These are phyloP conservation scores for Podila minutissima DNA, from an alignment of 192 early-diverging fungal genomes.

Conservation along the genomic window DNA sequence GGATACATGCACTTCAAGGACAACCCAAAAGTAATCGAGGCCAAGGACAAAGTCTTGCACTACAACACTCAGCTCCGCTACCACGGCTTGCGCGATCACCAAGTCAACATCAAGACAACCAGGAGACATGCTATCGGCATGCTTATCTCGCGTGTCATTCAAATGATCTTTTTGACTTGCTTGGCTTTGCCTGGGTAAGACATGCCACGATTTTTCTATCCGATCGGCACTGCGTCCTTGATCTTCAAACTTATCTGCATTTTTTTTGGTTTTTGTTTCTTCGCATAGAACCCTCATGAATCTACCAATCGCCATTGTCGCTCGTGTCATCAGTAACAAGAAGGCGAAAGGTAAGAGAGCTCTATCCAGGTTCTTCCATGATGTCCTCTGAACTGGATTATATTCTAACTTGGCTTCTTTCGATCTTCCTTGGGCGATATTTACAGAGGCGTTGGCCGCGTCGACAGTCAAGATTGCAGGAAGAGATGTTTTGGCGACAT, in stretches of 20 bases:
- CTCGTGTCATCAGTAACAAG: conserved; percentile 62
- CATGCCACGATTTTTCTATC: too few relatives aligned
- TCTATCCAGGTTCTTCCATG: too few relatives aligned
- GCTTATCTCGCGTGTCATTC: conserved; percentile 71
- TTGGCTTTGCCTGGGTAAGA: conserved; percentile 85
- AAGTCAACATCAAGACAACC: conserved; percentile 85
- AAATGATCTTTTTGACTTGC: conserved; percentile 75
- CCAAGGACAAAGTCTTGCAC: conserved; percentile 74
- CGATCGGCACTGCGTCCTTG: not conserved
- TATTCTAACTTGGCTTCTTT: not conserved
- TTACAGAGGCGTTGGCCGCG: conserved; percentile 75
- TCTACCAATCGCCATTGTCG: conserved; percentile 63
- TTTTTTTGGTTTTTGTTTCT: not conserved
- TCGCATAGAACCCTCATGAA: conserved; percentile 61
- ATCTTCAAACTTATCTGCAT: not conserved
- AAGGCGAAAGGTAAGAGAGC: conserved; percentile 58
- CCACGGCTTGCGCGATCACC: conserved; percentile 94
- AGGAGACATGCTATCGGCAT: conserved; percentile 72
- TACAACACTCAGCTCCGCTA: conserved; percentile 90
- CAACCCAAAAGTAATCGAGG: conserved; percentile 78
- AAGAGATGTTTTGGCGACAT: conserved; percentile 94
- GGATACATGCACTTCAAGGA: conserved; percentile 87
- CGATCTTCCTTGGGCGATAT: not conserved
- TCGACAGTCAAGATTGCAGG: conserved; percentile 94
- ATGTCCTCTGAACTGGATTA: too few relatives aligned